Conservation (phyloP, 352 stramenopile genomes). For the Globisporangium okanoganense region DNA sequence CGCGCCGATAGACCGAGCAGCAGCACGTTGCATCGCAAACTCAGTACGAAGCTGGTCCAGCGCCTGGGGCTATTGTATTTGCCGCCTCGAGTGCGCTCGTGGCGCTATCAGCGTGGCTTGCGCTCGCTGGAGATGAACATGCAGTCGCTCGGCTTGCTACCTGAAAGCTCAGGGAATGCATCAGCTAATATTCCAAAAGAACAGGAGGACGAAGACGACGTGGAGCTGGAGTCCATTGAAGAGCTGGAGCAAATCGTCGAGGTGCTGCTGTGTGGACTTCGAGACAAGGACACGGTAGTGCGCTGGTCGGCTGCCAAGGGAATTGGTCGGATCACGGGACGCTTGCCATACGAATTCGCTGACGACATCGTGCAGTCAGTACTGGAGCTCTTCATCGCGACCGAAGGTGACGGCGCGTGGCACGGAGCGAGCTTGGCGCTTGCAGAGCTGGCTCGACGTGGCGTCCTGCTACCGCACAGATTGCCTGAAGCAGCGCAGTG, state of each 20-base stretch:
- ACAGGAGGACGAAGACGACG: constrained; percentile 34
- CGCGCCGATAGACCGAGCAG: constrained; percentile 37
- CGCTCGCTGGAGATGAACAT: constrained; percentile 93
- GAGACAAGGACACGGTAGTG: constrained; percentile 96
- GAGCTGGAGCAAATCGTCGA: constrained; percentile 98
- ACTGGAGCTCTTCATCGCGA: constrained; percentile 91
- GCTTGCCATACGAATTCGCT: constrained; percentile 92
- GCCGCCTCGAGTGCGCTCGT: constrained; percentile 91
- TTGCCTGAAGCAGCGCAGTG: constrained; percentile 92
- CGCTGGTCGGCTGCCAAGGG: constrained; percentile 99
- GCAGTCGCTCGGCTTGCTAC: constrained; percentile 33
- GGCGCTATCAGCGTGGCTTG: constrained; percentile 95
- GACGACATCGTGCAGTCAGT: constrained; percentile 97
- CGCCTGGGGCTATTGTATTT: constrained; percentile 94
- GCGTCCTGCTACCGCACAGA: constrained; percentile 92
- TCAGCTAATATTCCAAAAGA: not conserved
- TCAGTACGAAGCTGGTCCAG: constrained; percentile 97
- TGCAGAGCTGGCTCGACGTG: constrained; percentile 93
- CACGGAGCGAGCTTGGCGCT: constrained; percentile 97
- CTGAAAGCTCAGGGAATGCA: constrained; percentile 2
- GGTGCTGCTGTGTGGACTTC: constrained; percentile 80
- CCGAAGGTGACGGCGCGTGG: constrained; percentile 93
- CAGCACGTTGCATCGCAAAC: constrained; percentile 89
- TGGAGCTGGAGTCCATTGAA: constrained; percentile 86
- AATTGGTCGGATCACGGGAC: constrained; percentile 94